Percentiles rank a stretch among this genome's conserved stretches.
phyloP scores from a whole-genome alignment of 371 early-diverging fungal species.

The Apophysomyces ossiformis region DNA sequence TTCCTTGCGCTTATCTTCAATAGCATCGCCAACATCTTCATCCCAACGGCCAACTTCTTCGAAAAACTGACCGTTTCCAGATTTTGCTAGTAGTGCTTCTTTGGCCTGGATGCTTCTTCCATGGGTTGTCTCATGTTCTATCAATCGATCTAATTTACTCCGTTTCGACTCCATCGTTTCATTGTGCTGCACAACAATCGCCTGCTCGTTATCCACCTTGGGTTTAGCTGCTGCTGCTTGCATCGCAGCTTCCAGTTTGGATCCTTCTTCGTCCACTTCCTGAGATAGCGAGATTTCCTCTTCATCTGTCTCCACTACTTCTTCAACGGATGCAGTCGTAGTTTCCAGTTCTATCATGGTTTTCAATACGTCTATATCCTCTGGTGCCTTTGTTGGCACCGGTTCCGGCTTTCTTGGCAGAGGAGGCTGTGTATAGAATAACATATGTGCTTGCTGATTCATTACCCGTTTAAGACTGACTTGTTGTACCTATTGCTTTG shows the following conservation, averaged over 20 bases:
- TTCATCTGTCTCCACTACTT: constrained; percentile 21
- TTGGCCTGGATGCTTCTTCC: constrained; percentile 56
- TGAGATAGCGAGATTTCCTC: constrained; percentile 11
- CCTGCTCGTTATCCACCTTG: constrained; percentile 33
- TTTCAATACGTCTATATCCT: not conserved
- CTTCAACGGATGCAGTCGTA: not conserved
- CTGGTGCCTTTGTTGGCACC: constrained; percentile 17
- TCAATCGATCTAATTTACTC: constrained; percentile 54
- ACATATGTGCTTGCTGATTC: constrained; percentile 75
- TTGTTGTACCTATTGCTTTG: constrained; percentile 53
- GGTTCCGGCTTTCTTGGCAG: constrained; percentile 23
- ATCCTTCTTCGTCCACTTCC: constrained; percentile 37
- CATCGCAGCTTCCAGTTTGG: constrained; percentile 32
- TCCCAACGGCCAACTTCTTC: constrained; percentile 56
- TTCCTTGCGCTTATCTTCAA: constrained; percentile 39
- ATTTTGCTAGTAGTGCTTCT: constrained; percentile 36
- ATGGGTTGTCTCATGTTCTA: constrained; percentile 47
- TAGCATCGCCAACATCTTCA: constrained; percentile 31
- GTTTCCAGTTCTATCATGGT: constrained; percentile 17
- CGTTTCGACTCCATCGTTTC: constrained; percentile 59
- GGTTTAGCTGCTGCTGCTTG: constrained; percentile 46
- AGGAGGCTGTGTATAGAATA: constrained; percentile 69
- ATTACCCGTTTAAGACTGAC: constrained; percentile 77
- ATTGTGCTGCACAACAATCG: constrained; percentile 55
- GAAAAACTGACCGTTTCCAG: constrained; percentile 41